Evolutionary conservation across 768 basidiomycete species (phyloP).

Genomic region (Neoboletus brunneissimus): DNA sequence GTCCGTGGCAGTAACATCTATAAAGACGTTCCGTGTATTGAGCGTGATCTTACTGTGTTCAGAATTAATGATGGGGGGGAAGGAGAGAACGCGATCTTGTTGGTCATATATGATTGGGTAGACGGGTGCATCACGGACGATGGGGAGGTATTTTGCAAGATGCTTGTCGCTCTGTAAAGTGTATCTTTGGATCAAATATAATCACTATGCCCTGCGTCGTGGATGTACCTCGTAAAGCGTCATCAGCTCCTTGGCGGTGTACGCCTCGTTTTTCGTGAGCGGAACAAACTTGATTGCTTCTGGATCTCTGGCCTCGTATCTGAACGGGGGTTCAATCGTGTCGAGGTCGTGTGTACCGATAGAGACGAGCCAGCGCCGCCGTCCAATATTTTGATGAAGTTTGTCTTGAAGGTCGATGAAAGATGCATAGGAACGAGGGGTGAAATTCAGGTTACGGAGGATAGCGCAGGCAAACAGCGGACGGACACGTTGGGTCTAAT

Average conservation of each 20-base stretch:
- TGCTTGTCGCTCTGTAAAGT: constrained; percentile 81
- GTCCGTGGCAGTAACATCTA: constrained; percentile 96
- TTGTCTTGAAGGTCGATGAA: constrained; percentile 99
- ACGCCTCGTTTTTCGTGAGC: constrained; percentile 71
- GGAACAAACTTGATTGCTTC: constrained; percentile 91
- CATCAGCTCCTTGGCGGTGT: constrained; percentile 92
- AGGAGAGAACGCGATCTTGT: constrained; percentile 82
- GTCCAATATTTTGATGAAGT: constrained; percentile 92
- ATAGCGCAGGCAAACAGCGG: constrained; percentile 91
- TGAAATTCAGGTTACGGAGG: constrained; percentile 87
- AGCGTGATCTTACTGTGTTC: constrained; percentile 96
- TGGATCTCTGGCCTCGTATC: constrained; percentile 79
- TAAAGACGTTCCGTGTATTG: constrained; percentile 91
- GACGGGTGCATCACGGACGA: constrained; percentile 92
- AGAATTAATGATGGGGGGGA: constrained; percentile 98
- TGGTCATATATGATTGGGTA: constrained; percentile 98
- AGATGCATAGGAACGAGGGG: constrained; percentile 83
- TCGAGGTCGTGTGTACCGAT: constrained; percentile 98
- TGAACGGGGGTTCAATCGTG: constrained; percentile 82
- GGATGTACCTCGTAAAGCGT: constrained; percentile 79
- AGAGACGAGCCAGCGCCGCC: constrained; percentile 85
- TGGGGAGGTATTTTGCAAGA: constrained; percentile 81
- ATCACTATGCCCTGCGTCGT: neutral
- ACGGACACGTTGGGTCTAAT: constrained; percentile 75
- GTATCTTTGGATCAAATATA: neutral